Base-by-base conservation (phyloP, 73 alveolate species). In the Paramecium caudatum region DNA sequence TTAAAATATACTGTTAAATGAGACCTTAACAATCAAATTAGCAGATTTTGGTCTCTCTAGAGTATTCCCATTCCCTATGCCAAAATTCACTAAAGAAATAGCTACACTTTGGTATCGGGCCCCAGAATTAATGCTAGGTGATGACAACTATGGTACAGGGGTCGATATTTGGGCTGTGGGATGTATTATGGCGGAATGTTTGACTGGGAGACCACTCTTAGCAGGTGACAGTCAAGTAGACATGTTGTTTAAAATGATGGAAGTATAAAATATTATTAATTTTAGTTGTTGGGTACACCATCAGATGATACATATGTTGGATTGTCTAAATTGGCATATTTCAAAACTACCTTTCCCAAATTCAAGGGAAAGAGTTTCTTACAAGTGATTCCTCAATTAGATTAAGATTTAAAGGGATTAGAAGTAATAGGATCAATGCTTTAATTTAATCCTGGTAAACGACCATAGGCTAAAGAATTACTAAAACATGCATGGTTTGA, bases 151-250 rank as follows among this genome's bases (percentile, higher is more conserved):
- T 90, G 95, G 97, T 7, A 94, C 96, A 50, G 98, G 96, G 9
- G 93, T 97, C 30, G 99, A 98, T 93, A 94, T 97, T 91, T 98
- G 99, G 99, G 82, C 97, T 2, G 97, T 96, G 16, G 99, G 99
- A 16, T 96, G 99, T 55, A 93, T 98, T 10, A 88, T 98, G 80
- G 99, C 98, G 12, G 99, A 98, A 90, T 90, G 96, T 55, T 82
- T 97, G 15, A 82, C 93, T 27, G 94, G 93, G 46, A 95, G 80
- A 25, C 99, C 99, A 7, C 47, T 98, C 1, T 94, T 98, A 82
- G 90, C 91, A 70, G 99, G 99, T 17, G 97, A 92, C 21, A 94
- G 97, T 46, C 96, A 98, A 70, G 50, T 96, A 15, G 99, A 97
- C 90, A 96, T 96, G 93, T 82, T 98, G 13, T 98, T 95, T 82